phyloP scores from a whole-genome alignment of 768 basidiomycete species.

The Rhodocollybia butyracea region DNA sequence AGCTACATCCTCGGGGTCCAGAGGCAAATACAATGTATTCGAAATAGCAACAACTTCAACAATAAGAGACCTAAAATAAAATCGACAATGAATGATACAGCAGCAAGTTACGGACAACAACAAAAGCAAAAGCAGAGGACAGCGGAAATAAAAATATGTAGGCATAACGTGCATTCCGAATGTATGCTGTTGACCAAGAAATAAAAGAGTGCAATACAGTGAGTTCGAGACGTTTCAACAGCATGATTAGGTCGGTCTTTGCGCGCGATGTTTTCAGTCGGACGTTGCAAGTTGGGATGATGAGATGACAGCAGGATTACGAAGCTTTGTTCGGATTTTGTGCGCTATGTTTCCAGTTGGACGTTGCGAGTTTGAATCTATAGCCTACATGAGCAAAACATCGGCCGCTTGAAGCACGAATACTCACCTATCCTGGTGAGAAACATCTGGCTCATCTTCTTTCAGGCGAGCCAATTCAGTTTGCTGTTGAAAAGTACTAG shows the following conservation, averaged over 20 bases:
- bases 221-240: neutral
- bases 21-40: neutral
- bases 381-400: neutral
- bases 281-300: neutral
- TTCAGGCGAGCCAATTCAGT: slow-evolving; percentile 76
- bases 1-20: neutral
- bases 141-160: slow-evolving; percentile 2
- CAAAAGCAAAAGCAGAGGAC: neutral
- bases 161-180: neutral
- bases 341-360: slow-evolving; percentile 76
- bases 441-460: slow-evolving; percentile 67
- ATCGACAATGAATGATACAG: slow-evolving; percentile 6
- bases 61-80: neutral
- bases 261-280: neutral
- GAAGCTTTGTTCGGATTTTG: slow-evolving; percentile 55
- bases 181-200: neutral
- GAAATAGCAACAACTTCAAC: neutral
- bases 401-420: neutral
- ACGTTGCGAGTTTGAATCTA: slow-evolving; percentile 70
- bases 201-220: neutral
- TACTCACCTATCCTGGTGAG: slow-evolving; percentile 70
- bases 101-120: no score
- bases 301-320: slow-evolving; percentile 14
- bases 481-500: slow-evolving; percentile 43
- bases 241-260: no score